phyloP scores from a whole-genome alignment of 805 yeast genomes.

The Wickerhamiella allomyrinae region DNA sequence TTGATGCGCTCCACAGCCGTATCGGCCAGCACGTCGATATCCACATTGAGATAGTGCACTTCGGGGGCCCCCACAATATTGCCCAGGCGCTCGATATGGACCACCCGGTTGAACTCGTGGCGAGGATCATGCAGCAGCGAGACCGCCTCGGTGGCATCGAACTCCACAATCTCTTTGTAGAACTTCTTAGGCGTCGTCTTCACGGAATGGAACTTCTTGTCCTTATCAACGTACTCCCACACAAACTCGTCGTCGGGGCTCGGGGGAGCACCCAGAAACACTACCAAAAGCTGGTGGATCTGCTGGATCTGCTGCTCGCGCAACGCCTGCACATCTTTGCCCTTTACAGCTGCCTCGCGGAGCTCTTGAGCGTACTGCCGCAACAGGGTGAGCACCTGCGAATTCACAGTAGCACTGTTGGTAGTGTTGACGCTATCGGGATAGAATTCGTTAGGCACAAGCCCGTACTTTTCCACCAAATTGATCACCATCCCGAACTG shows the following conservation, averaged over 20 bases:
- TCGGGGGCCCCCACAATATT: conserved; percentile 58
- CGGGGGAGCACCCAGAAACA: conserved; percentile 70
- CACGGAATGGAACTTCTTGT: conserved; percentile 33
- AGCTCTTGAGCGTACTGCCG: conserved; percentile 65
- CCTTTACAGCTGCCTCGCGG: conserved; percentile 36
- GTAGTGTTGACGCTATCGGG: conserved; percentile 56
- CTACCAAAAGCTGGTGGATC: conserved; percentile 48
- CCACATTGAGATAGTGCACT: conserved; percentile 57
- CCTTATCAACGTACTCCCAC: conserved; percentile 69
- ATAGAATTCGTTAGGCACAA: conserved; percentile 58
- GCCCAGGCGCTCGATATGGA: conserved; percentile 61
- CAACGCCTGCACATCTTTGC: conserved; percentile 27
- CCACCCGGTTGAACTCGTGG: conserved; percentile 46
- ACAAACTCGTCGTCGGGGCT: conserved; percentile 48
- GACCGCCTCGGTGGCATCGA: conserved; percentile 38
- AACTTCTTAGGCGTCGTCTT: conserved; percentile 53
- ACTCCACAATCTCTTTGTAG: conserved; percentile 39
- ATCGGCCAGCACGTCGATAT: conserved; percentile 41
- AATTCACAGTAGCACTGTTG: conserved; percentile 38
- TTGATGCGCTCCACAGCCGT: conserved; percentile 56
- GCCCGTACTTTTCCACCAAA: conserved; percentile 64
- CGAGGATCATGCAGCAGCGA: conserved; percentile 76
- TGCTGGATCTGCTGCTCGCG: conserved; percentile 37
- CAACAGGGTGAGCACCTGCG: conserved; percentile 50
- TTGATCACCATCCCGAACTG: conserved; percentile 76